A percentile compares a stretch with the other conserved stretches of the same genome.
phyloP scores from a whole-genome alignment of 164 flowering plant species.

The Magnolia kwangsiensis region DNA sequence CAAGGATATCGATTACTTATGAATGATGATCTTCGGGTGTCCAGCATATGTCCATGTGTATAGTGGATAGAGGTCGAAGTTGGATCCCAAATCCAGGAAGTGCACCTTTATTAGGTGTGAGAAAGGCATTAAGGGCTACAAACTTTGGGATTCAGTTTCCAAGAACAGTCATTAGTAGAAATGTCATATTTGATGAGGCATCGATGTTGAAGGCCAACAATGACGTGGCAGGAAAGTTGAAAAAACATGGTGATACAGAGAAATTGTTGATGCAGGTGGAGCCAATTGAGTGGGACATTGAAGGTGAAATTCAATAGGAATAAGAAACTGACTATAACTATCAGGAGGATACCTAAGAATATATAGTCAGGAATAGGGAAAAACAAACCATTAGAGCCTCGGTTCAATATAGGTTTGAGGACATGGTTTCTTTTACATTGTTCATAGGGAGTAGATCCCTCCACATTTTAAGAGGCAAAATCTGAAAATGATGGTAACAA shows the following conservation, averaged over 20 bases:
- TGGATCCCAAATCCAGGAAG: no score
- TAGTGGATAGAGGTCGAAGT: no score
- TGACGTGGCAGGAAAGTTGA: no score
- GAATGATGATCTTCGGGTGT: no score
- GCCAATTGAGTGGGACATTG: no score
- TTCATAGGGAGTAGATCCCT: background rate
- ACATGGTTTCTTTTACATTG: background rate
- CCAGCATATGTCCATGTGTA: no score
- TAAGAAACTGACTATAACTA: background rate
- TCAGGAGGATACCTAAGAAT: no score
- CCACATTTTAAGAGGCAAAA: background rate
- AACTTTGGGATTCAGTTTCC: background rate
- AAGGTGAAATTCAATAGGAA: background rate
- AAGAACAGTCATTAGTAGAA: background rate
- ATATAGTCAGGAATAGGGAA: background rate
- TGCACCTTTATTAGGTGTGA: background rate
- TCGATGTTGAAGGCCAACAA: no score
- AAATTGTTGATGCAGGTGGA: no score
- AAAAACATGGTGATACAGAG: no score
- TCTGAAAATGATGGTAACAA: background rate
- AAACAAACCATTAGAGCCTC: background rate
- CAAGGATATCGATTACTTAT: no score
- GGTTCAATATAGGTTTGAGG: background rate
- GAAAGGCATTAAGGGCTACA: background rate
- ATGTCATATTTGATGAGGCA: background rate